These are phyloP conservation scores for Aphanomyces stellatus DNA, from an alignment of 352 stramenopile genomes.

Conservation along the genomic window DNA sequence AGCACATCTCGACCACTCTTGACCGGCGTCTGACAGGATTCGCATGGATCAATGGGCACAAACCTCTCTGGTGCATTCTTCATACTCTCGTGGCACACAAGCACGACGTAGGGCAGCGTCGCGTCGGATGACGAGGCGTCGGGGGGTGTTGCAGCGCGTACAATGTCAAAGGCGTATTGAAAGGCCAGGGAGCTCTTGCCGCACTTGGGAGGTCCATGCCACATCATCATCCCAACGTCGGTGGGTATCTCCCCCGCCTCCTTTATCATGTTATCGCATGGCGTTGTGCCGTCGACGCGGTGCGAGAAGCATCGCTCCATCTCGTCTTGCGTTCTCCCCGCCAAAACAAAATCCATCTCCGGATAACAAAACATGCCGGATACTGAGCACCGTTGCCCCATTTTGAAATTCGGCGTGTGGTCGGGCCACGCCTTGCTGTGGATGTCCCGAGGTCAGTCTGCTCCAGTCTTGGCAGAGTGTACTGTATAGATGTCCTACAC, in stretches of 20 bases:
- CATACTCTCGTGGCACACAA: constrained; percentile 11
- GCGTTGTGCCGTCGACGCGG: constrained; percentile 5
- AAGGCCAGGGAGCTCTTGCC: constrained; percentile 18
- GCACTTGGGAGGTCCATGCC: constrained; percentile 7
- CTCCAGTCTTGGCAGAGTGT: background rate
- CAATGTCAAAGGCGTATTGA: constrained; percentile 15
- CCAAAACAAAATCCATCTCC: background rate
- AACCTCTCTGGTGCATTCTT: background rate
- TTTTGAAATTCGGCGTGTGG: no score
- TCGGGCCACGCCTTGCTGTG: no score
- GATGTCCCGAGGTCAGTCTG: background rate
- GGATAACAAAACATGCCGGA: background rate
- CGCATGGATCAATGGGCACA: constrained; percentile 11
- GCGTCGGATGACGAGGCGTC: background rate
- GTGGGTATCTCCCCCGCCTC: constrained; percentile 3
- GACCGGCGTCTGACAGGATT: constrained; percentile 3
- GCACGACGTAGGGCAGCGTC: constrained; percentile 1
- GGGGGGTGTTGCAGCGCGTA: background rate
- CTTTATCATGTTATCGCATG: background rate
- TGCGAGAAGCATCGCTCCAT: constrained; percentile 20
- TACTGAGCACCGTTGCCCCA: no score
- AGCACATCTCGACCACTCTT: constrained; percentile 1
- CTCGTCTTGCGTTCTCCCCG: background rate
- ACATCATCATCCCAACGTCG: constrained; percentile 7
- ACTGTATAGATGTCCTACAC: constrained; percentile 1